Evolutionary conservation across 192 early-diverging fungal genomes (phyloP), one percentile per base, ranked within the genome.

Genomic region (Rhizoclosmatium sp.): DNA sequence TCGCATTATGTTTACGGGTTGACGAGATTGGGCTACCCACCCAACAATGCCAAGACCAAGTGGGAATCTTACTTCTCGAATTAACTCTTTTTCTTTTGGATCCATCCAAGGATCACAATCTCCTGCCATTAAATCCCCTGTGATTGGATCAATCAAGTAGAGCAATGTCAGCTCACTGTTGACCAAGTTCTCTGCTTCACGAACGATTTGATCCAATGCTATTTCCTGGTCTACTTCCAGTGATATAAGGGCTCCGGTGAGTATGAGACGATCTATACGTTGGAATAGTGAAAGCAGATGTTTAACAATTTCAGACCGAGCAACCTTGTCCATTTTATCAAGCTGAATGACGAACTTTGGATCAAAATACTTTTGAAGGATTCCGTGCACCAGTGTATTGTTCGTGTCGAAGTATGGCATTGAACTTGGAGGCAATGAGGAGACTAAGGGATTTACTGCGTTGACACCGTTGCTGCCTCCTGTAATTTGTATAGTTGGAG

Each of bases 321-420:
- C 65, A 14, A 69, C 49, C 58, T 75, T 80, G 71, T 86, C 82
- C 82, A 83, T 86, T 61, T 80, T 82, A 5, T 88, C 87, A 47
- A 88, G 48, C 41, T 88, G 78, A 1, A 71, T 69, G 2, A 82
- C 7, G 49, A 88, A 88, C 46, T 54, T n/a, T n/a, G 87, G 86
- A 23, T 86, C 80, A 64, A 76, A 88, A 74, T 88, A 88, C 49
- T 85, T 85, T n/a, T 67, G 56, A 16, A 88, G 71, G 12, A 88
- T 47, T 3, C 87, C 86, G 0, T 21, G 44, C 46, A 86, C 60
- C 2, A 87, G 65, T 31, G 19, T 62, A 7, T 82, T 62, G 23
- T 54, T 54, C 5, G 51, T 54, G 51, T 54, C 51, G 51, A 31
- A 31, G 31, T 56, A 56, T 14, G 9, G 54, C 54, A 56, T n/a